Evolutionary conservation across 2,329 filamentous ascomycete species (phyloP).

Genomic region (Beauveria caledonica): DNA sequence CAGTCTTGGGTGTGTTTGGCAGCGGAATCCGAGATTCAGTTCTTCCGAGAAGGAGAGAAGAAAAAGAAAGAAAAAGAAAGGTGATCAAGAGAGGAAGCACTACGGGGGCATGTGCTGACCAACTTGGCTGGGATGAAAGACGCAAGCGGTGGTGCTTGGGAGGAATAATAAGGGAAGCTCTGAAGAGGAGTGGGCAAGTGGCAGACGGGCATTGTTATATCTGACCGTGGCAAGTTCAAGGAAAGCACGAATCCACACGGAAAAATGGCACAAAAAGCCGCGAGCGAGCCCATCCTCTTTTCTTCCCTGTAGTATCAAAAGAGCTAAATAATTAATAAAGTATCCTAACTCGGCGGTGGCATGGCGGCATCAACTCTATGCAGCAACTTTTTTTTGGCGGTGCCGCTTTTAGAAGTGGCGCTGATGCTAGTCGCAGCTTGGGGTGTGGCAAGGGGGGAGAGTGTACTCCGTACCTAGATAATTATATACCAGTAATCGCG

Average conservation of each 20-base stretch:
- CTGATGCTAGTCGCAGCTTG: conserved; percentile 1
- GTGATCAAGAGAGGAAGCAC: neutral
- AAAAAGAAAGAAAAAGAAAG: neutral
- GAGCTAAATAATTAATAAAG: neutral
- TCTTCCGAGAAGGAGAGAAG: neutral
- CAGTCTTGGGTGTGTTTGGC: neutral
- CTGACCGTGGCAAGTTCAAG: neutral
- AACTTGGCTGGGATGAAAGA: neutral
- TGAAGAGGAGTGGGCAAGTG: neutral
- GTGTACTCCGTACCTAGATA: too few species aligned
- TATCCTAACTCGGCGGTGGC: neutral
- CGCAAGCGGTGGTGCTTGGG: conserved; percentile 3
- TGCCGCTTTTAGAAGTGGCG: conserved; percentile 11
- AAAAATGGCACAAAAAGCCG: neutral
- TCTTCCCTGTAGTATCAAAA: neutral
- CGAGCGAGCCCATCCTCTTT: neutral
- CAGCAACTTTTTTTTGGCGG: neutral
- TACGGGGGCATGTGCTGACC: neutral
- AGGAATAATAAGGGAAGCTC: conserved; percentile 6
- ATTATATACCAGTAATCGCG: too few species aligned
- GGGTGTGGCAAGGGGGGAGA: neutral
- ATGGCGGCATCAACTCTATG: neutral
- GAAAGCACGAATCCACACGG: neutral
- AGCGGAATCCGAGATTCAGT: neutral
- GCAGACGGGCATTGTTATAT: conserved; percentile 1